A percentile compares a stretch with the other conserved stretches of the same genome.
Conservation (phyloP, 345 rosid species). For the Gynandropsis gynandra region DNA sequence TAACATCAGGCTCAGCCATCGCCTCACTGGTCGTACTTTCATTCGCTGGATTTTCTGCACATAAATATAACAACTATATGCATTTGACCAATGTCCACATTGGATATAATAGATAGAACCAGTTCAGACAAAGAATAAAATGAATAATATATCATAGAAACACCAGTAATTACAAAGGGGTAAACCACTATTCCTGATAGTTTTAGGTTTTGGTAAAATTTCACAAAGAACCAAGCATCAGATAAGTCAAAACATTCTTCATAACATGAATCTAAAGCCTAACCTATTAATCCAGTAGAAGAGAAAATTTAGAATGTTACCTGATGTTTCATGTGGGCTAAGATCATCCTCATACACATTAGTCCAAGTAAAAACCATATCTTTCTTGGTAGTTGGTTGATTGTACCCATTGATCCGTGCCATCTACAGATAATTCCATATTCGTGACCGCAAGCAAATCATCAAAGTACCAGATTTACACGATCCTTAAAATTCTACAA, state of each 20-base stretch:
- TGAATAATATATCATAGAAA: neutral
- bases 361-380: slow-evolving; percentile 60
- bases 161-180: no score
- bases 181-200: neutral
- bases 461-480: slow-evolving; percentile 5
- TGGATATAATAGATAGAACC: neutral
- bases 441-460: slow-evolving; percentile 7
- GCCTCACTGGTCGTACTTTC: slow-evolving; percentile 29
- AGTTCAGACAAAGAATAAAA: neutral
- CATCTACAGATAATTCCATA: slow-evolving; percentile 38
- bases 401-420: slow-evolving; percentile 67
- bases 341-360: slow-evolving; percentile 47
- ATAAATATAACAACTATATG: neutral
- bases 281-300: slow-evolving; percentile 2
- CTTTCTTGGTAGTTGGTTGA: slow-evolving; percentile 45
- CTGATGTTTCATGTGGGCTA: slow-evolving; percentile 26
- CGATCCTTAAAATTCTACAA: neutral
- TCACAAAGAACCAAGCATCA: neutral
- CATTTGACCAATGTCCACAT: neutral
- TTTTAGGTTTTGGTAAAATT: neutral
- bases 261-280: neutral
- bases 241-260: neutral
- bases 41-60: slow-evolving; percentile 41
- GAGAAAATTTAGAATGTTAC: slow-evolving; percentile 21
- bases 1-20: slow-evolving; percentile 27